phyloP scores from a whole-genome alignment of 2,329 filamentous ascomycete species.

The Aspergillus amoenus region DNA sequence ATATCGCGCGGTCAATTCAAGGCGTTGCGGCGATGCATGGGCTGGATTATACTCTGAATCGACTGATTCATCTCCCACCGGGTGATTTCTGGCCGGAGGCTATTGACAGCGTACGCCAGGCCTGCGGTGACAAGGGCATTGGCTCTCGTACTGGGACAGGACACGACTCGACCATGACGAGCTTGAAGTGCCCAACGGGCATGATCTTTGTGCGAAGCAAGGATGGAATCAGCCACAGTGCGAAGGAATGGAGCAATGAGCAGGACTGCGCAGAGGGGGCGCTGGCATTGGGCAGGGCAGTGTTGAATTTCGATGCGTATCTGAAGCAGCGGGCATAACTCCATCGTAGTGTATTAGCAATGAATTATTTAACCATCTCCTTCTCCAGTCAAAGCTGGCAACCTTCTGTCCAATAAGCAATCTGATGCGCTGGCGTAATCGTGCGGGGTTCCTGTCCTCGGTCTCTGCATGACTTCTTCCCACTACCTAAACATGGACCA shows the following conservation, averaged over 20 bases:
- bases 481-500: background rate
- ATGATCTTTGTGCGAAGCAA: background rate
- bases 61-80: background rate
- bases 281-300: background rate
- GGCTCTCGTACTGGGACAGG: background rate
- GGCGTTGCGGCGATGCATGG: background rate
- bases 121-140: background rate
- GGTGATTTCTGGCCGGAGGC: background rate
- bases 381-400: too few relatives aligned
- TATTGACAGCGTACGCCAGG: background rate
- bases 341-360: too few relatives aligned
- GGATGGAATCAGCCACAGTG: background rate
- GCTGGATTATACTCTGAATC: background rate
- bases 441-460: background rate
- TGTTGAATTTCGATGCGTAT: background rate
- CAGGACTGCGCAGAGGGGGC: background rate
- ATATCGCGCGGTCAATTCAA: background rate
- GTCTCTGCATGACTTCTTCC: background rate
- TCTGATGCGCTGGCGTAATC: background rate
- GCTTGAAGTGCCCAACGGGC: background rate
- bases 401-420: background rate
- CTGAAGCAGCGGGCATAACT: background rate
- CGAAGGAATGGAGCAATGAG: background rate
- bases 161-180: background rate
- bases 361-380: too few relatives aligned